phyloP scores from a whole-genome alignment of 2,329 filamentous ascomycete genomes.

The Alternaria sp. region DNA sequence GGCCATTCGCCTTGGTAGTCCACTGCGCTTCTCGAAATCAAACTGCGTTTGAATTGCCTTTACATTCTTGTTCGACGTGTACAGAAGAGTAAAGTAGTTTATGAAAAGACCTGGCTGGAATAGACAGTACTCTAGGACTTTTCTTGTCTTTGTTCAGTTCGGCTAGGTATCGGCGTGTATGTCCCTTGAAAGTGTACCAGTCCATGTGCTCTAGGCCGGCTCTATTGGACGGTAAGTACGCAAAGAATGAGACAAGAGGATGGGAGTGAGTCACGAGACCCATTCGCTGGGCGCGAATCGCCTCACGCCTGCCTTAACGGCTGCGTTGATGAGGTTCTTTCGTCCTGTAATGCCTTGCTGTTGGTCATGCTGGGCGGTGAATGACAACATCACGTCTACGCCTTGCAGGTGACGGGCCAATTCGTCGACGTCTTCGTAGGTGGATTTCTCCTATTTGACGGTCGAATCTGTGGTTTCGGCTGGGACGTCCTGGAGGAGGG shows the following conservation, averaged over 20 bases:
- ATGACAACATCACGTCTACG: constrained; percentile 63
- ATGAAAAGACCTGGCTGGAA: constrained; percentile 63
- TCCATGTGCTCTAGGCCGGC: constrained; percentile 50
- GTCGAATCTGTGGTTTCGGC: background rate
- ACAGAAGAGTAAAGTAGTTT: constrained; percentile 61
- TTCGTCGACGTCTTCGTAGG: constrained; percentile 15
- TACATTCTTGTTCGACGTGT: constrained; percentile 58
- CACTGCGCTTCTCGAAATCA: constrained; percentile 17
- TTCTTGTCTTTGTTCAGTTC: constrained; percentile 60
- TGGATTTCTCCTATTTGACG: background rate
- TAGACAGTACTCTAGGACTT: constrained; percentile 63
- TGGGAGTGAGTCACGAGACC: constrained; percentile 28
- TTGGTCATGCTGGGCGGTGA: constrained; percentile 52
- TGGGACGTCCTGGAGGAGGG: background rate
- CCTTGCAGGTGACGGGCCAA: constrained; percentile 50
- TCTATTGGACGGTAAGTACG: background rate
- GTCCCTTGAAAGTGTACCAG: constrained; percentile 61
- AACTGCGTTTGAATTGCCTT: constrained; percentile 8
- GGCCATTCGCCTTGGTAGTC: constrained; percentile 37
- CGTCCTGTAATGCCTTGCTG: constrained; percentile 17
- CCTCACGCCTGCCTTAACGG: constrained; percentile 33
- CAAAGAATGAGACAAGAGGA: background rate
- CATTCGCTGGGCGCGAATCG: constrained; percentile 40
- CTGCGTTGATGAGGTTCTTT: constrained; percentile 36
- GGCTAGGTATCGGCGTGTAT: constrained; percentile 59